These are phyloP conservation scores for Dactylellina haptotyla DNA, from an alignment of 2,329 filamentous ascomycete genomes.

Conservation along the genomic window DNA sequence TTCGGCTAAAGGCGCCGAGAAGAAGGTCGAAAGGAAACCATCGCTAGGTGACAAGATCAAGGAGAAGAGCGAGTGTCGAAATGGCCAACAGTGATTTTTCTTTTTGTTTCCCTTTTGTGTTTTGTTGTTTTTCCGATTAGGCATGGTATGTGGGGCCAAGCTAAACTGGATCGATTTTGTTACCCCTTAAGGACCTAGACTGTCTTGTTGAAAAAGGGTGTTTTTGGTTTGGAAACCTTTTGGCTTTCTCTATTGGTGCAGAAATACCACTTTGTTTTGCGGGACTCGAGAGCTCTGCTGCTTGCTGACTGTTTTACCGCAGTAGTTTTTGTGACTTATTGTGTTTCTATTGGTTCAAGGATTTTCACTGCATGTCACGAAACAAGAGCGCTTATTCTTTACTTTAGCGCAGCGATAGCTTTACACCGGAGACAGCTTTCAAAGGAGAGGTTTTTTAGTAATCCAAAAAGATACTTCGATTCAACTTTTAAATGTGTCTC, in stretches of 20 bases:
- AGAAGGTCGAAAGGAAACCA: constrained; percentile 3
- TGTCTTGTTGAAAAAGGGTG: background rate
- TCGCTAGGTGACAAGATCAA: constrained; percentile 3
- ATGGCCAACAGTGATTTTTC: constrained; percentile 20
- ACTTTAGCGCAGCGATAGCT: too few relatives aligned
- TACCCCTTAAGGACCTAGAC: background rate
- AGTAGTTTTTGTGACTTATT: background rate
- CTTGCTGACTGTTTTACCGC: background rate
- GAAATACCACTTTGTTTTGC: too few relatives aligned
- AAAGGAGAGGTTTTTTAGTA: too few relatives aligned
- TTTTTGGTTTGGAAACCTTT: too few relatives aligned
- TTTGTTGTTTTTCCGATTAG: constrained; percentile 7
- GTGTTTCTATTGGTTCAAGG: background rate
- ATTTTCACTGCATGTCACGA: constrained; percentile 2
- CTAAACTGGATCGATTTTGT: constrained; percentile 9
- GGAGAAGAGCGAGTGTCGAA: constrained; percentile 13
- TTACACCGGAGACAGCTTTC: too few relatives aligned
- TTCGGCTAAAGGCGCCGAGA: background rate
- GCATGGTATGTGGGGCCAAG: constrained; percentile 1
- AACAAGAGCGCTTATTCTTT: constrained; percentile 1
- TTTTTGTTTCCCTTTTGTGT: background rate
- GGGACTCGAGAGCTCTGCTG: too few relatives aligned
- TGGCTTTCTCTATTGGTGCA: too few relatives aligned
- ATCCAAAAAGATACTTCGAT: too few relatives aligned
- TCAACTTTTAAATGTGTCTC: background rate